phyloP scores from a whole-genome alignment of 805 yeast species.

The Yarrowia deformans region DNA sequence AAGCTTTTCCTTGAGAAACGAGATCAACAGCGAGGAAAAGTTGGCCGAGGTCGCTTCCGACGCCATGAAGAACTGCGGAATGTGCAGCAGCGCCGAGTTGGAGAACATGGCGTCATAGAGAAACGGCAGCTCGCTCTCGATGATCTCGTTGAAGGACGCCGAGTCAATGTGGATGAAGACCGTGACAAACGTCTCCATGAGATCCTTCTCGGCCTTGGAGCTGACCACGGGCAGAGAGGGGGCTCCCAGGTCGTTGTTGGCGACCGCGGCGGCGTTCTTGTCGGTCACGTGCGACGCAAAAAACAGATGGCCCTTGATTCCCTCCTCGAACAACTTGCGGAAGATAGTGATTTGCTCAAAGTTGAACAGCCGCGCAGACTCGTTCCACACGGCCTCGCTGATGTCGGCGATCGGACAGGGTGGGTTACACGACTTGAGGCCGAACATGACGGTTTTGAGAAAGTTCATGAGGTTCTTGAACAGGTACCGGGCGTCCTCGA shows the following conservation, averaged over 20 bases:
- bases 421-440: constrained; percentile 88
- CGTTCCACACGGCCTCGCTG: constrained; percentile 74
- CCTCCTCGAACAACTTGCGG: constrained; percentile 80
- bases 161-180: constrained; percentile 94
- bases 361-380: constrained; percentile 81
- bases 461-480: constrained; percentile 90
- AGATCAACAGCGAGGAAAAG: constrained; percentile 81
- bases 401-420: constrained; percentile 62
- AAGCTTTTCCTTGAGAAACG: constrained; percentile 75
- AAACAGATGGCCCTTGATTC: constrained; percentile 78
- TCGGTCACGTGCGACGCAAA: constrained; percentile 60
- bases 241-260: constrained; percentile 54
- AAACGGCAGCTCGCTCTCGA: constrained; percentile 77
- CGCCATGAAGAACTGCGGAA: constrained; percentile 93
- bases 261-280: constrained; percentile 47
- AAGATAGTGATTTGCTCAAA: constrained; percentile 83
- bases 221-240: constrained; percentile 86
- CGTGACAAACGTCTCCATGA: constrained; percentile 94
- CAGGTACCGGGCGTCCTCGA: constrained; percentile 86
- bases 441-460: constrained; percentile 86
- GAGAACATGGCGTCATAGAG: constrained; percentile 79
- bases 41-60: constrained; percentile 94
- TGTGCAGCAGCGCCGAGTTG: constrained; percentile 84
- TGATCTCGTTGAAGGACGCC: constrained; percentile 92
- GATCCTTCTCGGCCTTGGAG: constrained; percentile 90